Percentiles rank a stretch among this genome's conserved stretches.
phyloP scores from a whole-genome alignment of 495 filamentous ascomycete genomes.

The Xylaria longipes region DNA sequence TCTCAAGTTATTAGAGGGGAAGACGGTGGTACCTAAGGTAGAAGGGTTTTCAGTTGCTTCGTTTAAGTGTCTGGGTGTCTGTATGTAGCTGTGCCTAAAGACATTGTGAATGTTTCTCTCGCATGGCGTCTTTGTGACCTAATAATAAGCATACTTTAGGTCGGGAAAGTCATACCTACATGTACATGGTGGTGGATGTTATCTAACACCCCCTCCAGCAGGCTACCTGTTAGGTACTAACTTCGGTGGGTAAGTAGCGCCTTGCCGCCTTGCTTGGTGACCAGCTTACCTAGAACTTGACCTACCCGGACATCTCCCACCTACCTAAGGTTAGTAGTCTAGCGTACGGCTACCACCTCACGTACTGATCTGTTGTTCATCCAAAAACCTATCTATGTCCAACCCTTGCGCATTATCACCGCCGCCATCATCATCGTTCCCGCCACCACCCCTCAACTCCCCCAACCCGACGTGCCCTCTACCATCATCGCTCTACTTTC shows the following conservation, averaged over 20 bases:
- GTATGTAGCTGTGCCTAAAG: slow-evolving; percentile 9
- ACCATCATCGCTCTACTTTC: slow-evolving; percentile 27
- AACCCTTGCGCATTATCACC: slow-evolving; percentile 31
- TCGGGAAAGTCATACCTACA: background rate
- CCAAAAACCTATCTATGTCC: slow-evolving; percentile 35
- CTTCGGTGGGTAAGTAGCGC: slow-evolving; percentile 4
- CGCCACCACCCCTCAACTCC: slow-evolving; percentile 30
- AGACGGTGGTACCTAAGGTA: background rate
- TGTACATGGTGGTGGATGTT: too few relatives aligned
- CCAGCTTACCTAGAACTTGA: slow-evolving; percentile 9
- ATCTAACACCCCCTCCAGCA: background rate
- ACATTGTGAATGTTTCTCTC: background rate
- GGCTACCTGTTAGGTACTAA: slow-evolving; percentile 11
- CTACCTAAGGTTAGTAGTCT: background rate
- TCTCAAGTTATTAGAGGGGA: background rate
- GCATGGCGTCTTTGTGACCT: slow-evolving; percentile 21
- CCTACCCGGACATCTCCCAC: background rate
- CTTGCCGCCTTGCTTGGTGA: slow-evolving; percentile 16
- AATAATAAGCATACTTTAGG: slow-evolving; percentile 5
- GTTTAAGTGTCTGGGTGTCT: background rate
- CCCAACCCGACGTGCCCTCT: slow-evolving; percentile 20
- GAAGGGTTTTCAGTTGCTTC: background rate
- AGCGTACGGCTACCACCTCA: slow-evolving; percentile 29
- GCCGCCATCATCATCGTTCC: slow-evolving; percentile 27
- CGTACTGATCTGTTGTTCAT: slow-evolving; percentile 29